Conservation (phyloP, 1,284 basidiomycete species). For the Papiliotrema nemorosa region DNA sequence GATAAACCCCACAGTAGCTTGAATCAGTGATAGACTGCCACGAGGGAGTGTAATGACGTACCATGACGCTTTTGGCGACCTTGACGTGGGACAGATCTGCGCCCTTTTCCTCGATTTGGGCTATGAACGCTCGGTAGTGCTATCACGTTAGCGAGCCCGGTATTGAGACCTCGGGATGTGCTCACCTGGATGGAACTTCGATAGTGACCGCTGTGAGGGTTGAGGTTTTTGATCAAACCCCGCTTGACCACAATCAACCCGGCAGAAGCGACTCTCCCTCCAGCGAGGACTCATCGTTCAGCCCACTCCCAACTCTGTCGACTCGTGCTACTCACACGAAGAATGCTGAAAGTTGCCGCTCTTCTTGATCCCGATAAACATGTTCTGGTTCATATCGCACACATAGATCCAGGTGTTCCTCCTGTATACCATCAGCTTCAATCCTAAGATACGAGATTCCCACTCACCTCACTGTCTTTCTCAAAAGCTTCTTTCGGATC, state of each 20-base stretch:
- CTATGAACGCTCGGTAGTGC: conserved; percentile 65
- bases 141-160: conserved; percentile 35
- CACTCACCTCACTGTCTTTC: conserved; percentile 55
- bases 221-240: conserved; percentile 62
- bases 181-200: conserved; percentile 56
- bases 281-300: conserved; percentile 44
- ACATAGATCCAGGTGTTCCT: conserved; percentile 69
- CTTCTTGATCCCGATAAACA: conserved; percentile 68
- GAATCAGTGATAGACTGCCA: not conserved
- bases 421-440: conserved; percentile 21
- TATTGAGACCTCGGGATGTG: too few relatives aligned
- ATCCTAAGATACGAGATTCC: not conserved
- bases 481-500: conserved; percentile 57
- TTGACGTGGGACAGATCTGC: conserved; percentile 63
- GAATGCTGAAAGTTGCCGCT: conserved; percentile 69
- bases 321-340: conserved; percentile 48
- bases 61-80: conserved; percentile 57
- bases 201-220: conserved; percentile 68
- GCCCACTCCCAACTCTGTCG: conserved; percentile 49
- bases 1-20: conserved; percentile 27
- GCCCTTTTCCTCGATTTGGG: conserved; percentile 57
- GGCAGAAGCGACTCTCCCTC: conserved; percentile 57
- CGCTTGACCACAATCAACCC: conserved; percentile 65
- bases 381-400: conserved; percentile 55
- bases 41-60: conserved; percentile 17